Evolutionary conservation across 2,329 filamentous ascomycete genomes (phyloP), one percentile per base, ranked within the genome.

Genomic region (Diaporthe capsici): DNA sequence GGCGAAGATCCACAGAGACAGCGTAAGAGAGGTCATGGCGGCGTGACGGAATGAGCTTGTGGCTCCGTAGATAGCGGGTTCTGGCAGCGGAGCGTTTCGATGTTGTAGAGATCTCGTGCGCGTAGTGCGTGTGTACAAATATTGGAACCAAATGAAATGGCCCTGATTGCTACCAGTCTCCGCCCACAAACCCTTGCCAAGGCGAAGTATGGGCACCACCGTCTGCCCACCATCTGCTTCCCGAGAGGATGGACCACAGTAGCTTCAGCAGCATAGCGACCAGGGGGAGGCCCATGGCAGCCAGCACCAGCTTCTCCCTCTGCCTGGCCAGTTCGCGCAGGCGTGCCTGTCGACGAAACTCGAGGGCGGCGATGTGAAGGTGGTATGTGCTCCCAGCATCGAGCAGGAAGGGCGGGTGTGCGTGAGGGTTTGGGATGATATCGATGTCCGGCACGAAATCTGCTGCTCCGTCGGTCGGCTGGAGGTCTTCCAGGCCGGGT

Each of bases 1-100:
- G 72, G 88, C 87, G 1, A 83, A 81, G 75, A 80, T 77, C 55
- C 76, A 77, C 15, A 68, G 60, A 15, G 51, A 76, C 37, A 77
- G 76, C 58, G 67, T 74, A 13, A 63, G 72, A 17, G 74, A 77
- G 37, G 60, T 72, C 42, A 76, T 76, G 75, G 63, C 73, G 22
- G 72, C 57, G 13, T 76, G 65, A 75, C 9, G n/a, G 31, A 37
- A 28, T 20, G 15, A 5, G 6, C 8, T n/a, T 17, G 31, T 12
- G 13, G 49, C 17, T 65, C 4, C 22, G 8, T 25, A 12, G 49
- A 34, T 39, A 42, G n/a, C 13, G 17, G 37, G 13, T 25, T 15
- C 58, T 34, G 17, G n/a, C 42, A 37, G 28, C 10, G 7, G n/a
- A 34, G 25, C 34, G 22, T 28, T 8, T 28, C 22, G 34, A 17